Conservation (phyloP, 2,329 filamentous ascomycete species). For the Penicillium freii region DNA sequence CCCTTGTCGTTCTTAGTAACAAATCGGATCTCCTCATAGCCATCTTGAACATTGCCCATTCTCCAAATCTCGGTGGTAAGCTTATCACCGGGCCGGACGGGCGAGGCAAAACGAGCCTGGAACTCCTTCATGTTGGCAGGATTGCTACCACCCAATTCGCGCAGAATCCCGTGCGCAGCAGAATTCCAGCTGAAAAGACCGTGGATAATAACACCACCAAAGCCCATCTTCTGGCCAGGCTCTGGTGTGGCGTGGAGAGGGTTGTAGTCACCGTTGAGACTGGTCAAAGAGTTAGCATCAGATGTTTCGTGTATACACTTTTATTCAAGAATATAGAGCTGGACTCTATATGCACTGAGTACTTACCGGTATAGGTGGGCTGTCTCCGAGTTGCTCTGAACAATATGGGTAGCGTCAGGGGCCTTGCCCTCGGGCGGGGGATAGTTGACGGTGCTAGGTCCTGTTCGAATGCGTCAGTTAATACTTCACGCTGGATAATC, state of each 20-base stretch:
- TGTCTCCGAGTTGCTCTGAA: slow-evolving; percentile 70
- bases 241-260: slow-evolving; percentile 85
- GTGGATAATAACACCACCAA: slow-evolving; percentile 84
- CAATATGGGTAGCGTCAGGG: slow-evolving; percentile 68
- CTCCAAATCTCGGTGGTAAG: slow-evolving; percentile 79
- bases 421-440: slow-evolving; percentile 69
- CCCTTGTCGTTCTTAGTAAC: slow-evolving; percentile 73
- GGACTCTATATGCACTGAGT: neutral
- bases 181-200: slow-evolving; percentile 86
- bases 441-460: slow-evolving; percentile 71
- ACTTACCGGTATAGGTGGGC: slow-evolving; percentile 67
- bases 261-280: slow-evolving; percentile 92
- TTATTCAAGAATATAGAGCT: neutral
- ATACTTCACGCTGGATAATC: neutral
- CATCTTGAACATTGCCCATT: slow-evolving; percentile 60
- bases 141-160: slow-evolving; percentile 71
- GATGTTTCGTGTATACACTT: neutral
- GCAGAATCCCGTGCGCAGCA: slow-evolving; percentile 69
- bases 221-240: slow-evolving; percentile 85
- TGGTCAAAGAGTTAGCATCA: slow-evolving; percentile 29
- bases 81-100: slow-evolving; percentile 80
- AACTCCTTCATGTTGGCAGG: slow-evolving; percentile 82
- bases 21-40: slow-evolving; percentile 82
- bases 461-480: slow-evolving; percentile 22
- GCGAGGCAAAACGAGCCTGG: slow-evolving; percentile 81